phyloP scores from a whole-genome alignment of 2,329 filamentous ascomycete species.

The Arthrobotrys entomopaga region DNA sequence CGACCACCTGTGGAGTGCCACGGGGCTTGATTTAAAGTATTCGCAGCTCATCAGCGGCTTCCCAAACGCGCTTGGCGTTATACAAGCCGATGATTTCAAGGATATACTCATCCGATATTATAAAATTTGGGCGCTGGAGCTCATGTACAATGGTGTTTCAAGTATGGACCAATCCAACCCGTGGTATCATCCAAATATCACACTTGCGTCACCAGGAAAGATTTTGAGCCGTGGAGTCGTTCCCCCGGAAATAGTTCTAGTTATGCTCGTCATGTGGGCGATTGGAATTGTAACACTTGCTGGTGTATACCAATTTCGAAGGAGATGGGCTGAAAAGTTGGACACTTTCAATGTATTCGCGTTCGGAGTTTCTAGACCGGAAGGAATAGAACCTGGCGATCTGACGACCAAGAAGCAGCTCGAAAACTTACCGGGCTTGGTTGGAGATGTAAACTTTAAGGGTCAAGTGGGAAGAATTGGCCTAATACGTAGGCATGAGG shows the following conservation, averaged over 20 bases:
- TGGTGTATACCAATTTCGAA: constrained; percentile 15
- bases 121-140: too few relatives aligned
- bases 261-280: constrained; percentile 10
- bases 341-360: constrained; percentile 25
- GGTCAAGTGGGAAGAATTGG: background rate
- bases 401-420: constrained; percentile 4
- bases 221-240: constrained; percentile 9
- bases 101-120: too few relatives aligned
- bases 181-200: constrained; percentile 26
- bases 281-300: constrained; percentile 3
- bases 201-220: background rate
- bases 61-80: too few relatives aligned
- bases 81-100: too few relatives aligned
- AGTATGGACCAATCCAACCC: background rate
- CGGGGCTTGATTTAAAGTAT: too few relatives aligned
- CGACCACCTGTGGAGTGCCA: too few relatives aligned
- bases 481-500: too few relatives aligned
- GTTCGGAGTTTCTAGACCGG: background rate
- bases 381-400: background rate
- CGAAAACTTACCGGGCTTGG: constrained; percentile 15
- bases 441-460: constrained; percentile 8
- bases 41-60: too few relatives aligned
- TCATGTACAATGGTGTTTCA: too few relatives aligned
- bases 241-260: constrained; percentile 14
- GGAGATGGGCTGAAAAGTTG: constrained; percentile 26